Evolutionary conservation across 73 alveolate species (phyloP).

Genomic region (Paraurostyla sp.): DNA sequence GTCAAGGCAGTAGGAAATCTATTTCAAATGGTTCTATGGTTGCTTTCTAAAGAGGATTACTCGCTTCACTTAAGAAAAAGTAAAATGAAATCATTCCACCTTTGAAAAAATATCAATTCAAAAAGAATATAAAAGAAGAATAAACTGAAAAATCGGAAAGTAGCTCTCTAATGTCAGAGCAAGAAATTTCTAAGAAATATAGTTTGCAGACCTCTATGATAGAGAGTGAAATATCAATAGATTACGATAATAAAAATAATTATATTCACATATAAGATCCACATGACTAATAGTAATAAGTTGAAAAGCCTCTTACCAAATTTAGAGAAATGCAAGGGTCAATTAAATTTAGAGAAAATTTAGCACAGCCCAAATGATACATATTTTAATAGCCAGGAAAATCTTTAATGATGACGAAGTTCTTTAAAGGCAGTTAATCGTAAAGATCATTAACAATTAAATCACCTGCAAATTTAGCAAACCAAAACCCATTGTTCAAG

Average conservation of each 20-base stretch:
- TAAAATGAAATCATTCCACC: background rate
- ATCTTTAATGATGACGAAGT: background rate
- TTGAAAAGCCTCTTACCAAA: background rate
- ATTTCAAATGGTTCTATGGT: background rate
- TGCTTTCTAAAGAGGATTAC: constrained; percentile 9
- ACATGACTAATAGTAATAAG: background rate
- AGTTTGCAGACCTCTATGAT: background rate
- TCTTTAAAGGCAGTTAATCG: background rate
- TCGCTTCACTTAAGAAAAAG: background rate
- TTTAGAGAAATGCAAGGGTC: background rate
- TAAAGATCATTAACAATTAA: background rate
- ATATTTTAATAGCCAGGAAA: background rate
- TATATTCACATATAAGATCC: constrained; percentile 15
- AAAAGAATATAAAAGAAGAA: background rate
- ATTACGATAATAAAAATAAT: background rate
- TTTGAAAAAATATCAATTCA: background rate
- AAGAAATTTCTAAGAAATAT: background rate
- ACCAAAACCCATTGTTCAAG: too few relatives aligned
- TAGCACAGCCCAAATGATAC: background rate
- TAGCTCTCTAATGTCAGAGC: background rate
- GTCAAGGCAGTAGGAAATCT: background rate
- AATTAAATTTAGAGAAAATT: background rate
- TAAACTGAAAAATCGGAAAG: background rate
- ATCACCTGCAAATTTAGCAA: too few relatives aligned
- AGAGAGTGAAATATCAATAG: constrained; percentile 9